A percentile compares a stretch with the other conserved stretches of the same genome.
Conservation (phyloP, 192 early-diverging fungal species). For the Mortierella alpina region DNA sequence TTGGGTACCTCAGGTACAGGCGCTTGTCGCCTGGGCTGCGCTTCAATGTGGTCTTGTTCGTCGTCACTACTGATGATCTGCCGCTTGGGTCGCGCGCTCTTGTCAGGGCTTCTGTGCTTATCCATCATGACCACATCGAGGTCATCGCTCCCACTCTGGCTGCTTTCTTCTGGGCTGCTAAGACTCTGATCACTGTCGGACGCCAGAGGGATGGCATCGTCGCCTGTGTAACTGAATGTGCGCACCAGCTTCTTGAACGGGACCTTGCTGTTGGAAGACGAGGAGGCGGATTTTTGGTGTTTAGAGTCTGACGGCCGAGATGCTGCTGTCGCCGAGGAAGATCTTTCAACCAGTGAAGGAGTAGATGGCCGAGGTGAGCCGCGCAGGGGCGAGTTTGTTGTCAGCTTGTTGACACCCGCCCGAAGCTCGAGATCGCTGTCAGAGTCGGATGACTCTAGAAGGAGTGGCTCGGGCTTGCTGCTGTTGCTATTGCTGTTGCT, state of each 20-base stretch:
- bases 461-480: background rate
- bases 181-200: slow-evolving; percentile 30
- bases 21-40: slow-evolving; percentile 10
- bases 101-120: background rate
- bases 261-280: slow-evolving; percentile 4
- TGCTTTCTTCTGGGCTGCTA: slow-evolving; percentile 23
- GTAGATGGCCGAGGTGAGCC: slow-evolving; percentile 2
- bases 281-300: background rate
- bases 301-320: background rate
- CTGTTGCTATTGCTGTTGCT: slow-evolving; percentile 2
- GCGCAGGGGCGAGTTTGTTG: slow-evolving; percentile 19
- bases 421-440: slow-evolving; percentile 30
- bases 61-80: slow-evolving; percentile 38
- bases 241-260: slow-evolving; percentile 33
- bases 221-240: slow-evolving; percentile 31
- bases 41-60: slow-evolving; percentile 6
- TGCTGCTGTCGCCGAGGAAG: background rate
- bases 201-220: slow-evolving; percentile 7
- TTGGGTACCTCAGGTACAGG: slow-evolving; percentile 6
- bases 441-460: slow-evolving; percentile 7
- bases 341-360: background rate
- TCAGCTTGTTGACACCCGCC: slow-evolving; percentile 23
- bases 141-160: background rate
- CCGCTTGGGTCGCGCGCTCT: background rate
- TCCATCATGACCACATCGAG: slow-evolving; percentile 23